These are phyloP conservation scores for Gardenia jasminoides DNA, from an alignment of 257 asterid genomes.

Conservation along the genomic window DNA sequence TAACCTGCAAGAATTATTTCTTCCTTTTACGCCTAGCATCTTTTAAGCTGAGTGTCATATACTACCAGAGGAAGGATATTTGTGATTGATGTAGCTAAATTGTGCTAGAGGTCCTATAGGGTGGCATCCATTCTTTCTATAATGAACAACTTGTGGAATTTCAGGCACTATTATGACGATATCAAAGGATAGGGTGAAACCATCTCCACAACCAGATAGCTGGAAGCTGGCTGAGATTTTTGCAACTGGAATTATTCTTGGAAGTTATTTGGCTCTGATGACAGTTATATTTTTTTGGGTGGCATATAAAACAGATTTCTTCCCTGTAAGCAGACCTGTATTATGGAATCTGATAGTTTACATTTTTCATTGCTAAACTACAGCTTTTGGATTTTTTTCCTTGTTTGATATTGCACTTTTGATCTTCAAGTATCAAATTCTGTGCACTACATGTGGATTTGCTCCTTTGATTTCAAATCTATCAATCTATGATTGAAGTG, in stretches of 20 bases:
- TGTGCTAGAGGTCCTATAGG: neutral
- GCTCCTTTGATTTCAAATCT: neutral
- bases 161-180: slow-evolving; percentile 98
- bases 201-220: slow-evolving; percentile 97
- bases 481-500: neutral
- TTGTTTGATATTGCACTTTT: neutral
- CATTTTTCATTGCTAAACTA: neutral
- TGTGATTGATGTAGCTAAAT: neutral
- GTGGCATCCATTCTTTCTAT: neutral
- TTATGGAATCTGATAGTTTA: neutral
- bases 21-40: neutral
- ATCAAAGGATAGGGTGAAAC: slow-evolving; percentile 93
- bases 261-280: slow-evolving; percentile 95
- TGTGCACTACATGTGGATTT: neutral
- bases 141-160: slow-evolving; percentile 4
- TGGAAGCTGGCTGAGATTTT: slow-evolving; percentile 96
- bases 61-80: neutral
- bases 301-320: slow-evolving; percentile 81
- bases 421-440: neutral
- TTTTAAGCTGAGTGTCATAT: neutral
- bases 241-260: slow-evolving; percentile 85
- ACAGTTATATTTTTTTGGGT: slow-evolving; percentile 98
- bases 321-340: slow-evolving; percentile 56
- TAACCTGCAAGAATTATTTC: neutral
- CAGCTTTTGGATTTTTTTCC: neutral